Evolutionary conservation across 129 eudicot species (phyloP), one percentile per base, ranked within the genome.

Genomic region (Flaveria trinervia): DNA sequence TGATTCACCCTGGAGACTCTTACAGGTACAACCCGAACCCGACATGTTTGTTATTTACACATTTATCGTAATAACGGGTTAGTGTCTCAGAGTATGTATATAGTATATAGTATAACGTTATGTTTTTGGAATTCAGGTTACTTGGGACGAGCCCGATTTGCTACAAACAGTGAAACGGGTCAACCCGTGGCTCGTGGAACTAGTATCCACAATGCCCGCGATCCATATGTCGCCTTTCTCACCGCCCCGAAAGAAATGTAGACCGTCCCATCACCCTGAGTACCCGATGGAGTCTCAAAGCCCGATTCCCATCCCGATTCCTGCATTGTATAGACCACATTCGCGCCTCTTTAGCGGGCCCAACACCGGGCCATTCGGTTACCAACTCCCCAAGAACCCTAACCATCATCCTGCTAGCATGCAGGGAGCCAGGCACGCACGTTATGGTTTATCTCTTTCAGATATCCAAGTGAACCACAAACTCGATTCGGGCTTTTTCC

Each of bases 381-480:
- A 86, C 77, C 90, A 84, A 80, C 84, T 93, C 41, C 86, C 92
- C 64, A 90, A 88, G 77, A 90, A 68, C 74, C 25, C 74, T 65
- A 80, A 80, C 87, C 81, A 80, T 72, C 85, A 70, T 85, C 96
- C 98, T 91, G 97, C 98, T 87, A 90, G 98, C 98, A 94, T 94
- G 92, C 98, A 94, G 98, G 98, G 98, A 91, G 98, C 98, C 98
- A 94, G 98, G 98, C 98, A 94, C 85, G 85, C 92, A 83, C 97
- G 83, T 74, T 87, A 82, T 28, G 91, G 93, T 83, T 82, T 94
- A 83, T 83, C 93, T 54, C 76, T 91, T 76, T 82, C 96, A 75
- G 90, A 91, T 91, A 79, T 87, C 83, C 93, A 91, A 82, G 57
- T 86, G 65, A 84, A 85, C 73, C 88, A 48, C 75, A 74, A 84